Percentiles rank a stretch among this genome's conserved stretches.
phyloP scores from a whole-genome alignment of 495 filamentous ascomycete genomes.

The Articulospora tetracladia region DNA sequence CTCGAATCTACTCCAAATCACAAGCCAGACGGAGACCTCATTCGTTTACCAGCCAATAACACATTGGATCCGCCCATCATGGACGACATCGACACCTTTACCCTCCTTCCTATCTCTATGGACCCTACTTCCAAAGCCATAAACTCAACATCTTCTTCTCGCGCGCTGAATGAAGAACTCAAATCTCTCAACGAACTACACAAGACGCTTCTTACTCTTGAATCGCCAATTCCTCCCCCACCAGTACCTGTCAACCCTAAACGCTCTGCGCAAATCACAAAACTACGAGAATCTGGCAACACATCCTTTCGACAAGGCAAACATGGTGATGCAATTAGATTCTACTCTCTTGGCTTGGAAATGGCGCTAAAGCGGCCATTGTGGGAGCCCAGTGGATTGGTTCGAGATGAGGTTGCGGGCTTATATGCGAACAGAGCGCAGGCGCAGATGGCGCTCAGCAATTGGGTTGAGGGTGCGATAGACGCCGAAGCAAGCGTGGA shows the following conservation, averaged over 20 bases:
- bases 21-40: not conserved
- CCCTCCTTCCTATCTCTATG: constrained; percentile 73
- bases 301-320: constrained; percentile 70
- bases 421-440: constrained; percentile 87
- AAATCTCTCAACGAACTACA: constrained; percentile 69
- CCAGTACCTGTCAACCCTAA: constrained; percentile 82
- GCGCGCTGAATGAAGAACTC: constrained; percentile 61
- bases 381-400: constrained; percentile 82
- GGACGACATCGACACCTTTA: constrained; percentile 72
- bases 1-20: not conserved
- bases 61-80: constrained; percentile 30
- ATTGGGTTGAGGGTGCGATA: constrained; percentile 76
- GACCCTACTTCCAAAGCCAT: constrained; percentile 71
- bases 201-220: constrained; percentile 59
- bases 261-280: constrained; percentile 77
- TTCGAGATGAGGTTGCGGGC: constrained; percentile 75
- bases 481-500: constrained; percentile 92
- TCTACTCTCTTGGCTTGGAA: constrained; percentile 79
- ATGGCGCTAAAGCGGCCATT: constrained; percentile 78
- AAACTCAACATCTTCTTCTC: constrained; percentile 33
- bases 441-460: constrained; percentile 73
- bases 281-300: constrained; percentile 88
- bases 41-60: not conserved
- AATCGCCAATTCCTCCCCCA: constrained; percentile 63
- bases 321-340: constrained; percentile 68